Evolutionary conservation across 1,284 basidiomycete species (phyloP).

Genomic region (Xerocomus amazonicus): DNA sequence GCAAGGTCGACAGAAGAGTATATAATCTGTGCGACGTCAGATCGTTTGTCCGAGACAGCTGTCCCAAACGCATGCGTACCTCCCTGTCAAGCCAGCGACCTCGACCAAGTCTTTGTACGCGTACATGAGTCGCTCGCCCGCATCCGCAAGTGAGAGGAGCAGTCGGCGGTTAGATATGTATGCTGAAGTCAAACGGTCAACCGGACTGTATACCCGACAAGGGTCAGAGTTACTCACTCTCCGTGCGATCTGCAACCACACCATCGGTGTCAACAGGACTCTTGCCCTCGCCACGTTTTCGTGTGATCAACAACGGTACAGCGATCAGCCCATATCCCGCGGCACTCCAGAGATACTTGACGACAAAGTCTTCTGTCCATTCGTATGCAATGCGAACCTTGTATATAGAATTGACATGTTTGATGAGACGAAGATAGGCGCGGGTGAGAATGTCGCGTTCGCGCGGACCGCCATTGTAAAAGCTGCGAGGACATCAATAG

Average conservation of each 20-base stretch:
- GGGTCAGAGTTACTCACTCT: conserved; percentile 43
- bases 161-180: conserved; percentile 96
- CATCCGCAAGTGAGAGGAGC: conserved; percentile 90
- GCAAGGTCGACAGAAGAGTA: conserved; percentile 81
- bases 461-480: conserved; percentile 87
- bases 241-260: conserved; percentile 56
- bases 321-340: conserved; percentile 87
- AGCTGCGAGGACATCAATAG: conserved; percentile 42
- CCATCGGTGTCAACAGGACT: conserved; percentile 21
- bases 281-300: conserved; percentile 22
- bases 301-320: conserved; percentile 76
- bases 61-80: conserved; percentile 30
- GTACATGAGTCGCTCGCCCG: conserved; percentile 90
- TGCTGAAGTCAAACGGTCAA: conserved; percentile 43
- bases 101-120: conserved; percentile 91
- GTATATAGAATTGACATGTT: conserved; percentile 90
- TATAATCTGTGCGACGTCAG: conserved; percentile 51
- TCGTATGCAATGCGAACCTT: conserved; percentile 86
- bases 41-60: not conserved
- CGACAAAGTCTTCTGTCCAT: conserved; percentile 91
- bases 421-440: conserved; percentile 80
- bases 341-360: conserved; percentile 93
- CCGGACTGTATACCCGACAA: not conserved
- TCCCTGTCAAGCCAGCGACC: conserved; percentile 87
- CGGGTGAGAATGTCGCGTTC: conserved; percentile 82